These are phyloP conservation scores for Stachybotrys elegans DNA, from an alignment of 2,329 filamentous ascomycete species.

Conservation along the genomic window DNA sequence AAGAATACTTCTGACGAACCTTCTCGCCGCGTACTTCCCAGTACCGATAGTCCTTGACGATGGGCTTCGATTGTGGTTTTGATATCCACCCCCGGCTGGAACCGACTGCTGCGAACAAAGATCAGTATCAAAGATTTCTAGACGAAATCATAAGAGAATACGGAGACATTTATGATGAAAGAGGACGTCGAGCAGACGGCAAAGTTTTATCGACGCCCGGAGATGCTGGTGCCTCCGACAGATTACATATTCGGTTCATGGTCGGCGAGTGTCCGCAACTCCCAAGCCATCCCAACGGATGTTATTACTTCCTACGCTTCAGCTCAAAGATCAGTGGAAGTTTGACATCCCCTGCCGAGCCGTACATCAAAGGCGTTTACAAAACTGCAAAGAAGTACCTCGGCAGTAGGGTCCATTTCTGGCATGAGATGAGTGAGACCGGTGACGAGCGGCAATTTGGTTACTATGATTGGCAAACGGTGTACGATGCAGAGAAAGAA, in stretches of 20 bases:
- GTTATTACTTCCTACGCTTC: neutral
- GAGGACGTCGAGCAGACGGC: neutral
- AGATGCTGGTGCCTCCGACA: neutral
- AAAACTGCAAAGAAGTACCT: neutral
- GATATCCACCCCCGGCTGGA: neutral
- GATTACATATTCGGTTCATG: neutral
- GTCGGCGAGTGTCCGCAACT: neutral
- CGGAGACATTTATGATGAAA: neutral
- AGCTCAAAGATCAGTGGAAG: neutral
- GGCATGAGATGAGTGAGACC: slow-evolving; percentile 1
- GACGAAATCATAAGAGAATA: neutral
- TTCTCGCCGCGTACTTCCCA: neutral
- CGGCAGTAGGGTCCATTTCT: slow-evolving; percentile 1
- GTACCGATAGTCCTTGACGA: neutral
- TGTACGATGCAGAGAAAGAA: neutral
- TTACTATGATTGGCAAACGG: slow-evolving; percentile 1
- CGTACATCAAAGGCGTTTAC: neutral
- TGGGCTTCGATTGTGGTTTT: neutral
- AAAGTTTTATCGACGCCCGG: neutral
- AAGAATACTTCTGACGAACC: neutral
- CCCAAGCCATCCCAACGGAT: neutral
- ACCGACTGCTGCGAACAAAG: neutral
- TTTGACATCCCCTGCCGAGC: neutral
- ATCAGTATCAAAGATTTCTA: neutral
- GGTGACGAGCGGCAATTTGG: neutral